Conservation (phyloP, 2,329 filamentous ascomycete species). For the Penicillium hordei region DNA sequence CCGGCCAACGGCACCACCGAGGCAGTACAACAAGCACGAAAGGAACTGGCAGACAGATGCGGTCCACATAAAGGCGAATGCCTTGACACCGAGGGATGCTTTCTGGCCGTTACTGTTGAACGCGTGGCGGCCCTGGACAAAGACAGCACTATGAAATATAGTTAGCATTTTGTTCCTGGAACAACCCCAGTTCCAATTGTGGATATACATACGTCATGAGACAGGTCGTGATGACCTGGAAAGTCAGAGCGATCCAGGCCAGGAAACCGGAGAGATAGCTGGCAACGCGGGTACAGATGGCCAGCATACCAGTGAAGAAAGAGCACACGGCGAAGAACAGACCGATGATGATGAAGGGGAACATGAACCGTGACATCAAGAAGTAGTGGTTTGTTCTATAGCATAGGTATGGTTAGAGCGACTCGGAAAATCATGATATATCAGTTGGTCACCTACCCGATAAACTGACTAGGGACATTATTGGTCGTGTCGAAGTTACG, state of each 20-base stretch:
- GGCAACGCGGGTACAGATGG: constrained; percentile 54
- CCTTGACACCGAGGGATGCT: constrained; percentile 56
- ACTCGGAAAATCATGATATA: not conserved
- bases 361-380: constrained; percentile 87
- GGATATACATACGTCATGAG: constrained; percentile 62
- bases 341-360: constrained; percentile 83
- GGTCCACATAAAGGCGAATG: constrained; percentile 64
- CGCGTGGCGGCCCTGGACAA: constrained; percentile 56
- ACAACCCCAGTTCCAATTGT: not conserved
- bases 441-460: constrained; percentile 45
- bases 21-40: constrained; percentile 58
- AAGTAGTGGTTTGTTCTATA: constrained; percentile 65
- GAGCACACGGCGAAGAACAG: constrained; percentile 67
- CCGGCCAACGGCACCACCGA: constrained; percentile 41
- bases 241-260: constrained; percentile 55
- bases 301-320: constrained; percentile 48
- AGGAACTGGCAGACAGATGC: constrained; percentile 56
- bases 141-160: constrained; percentile 53
- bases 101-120: constrained; percentile 53
- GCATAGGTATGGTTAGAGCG: constrained; percentile 9
- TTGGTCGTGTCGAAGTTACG: constrained; percentile 59
- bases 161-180: constrained; percentile 13
- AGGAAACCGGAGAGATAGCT: constrained; percentile 54
- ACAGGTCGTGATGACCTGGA: constrained; percentile 57
- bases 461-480: constrained; percentile 56